Base-by-base conservation (phyloP, 257 asterid genomes). In the Agastache rugosa region DNA sequence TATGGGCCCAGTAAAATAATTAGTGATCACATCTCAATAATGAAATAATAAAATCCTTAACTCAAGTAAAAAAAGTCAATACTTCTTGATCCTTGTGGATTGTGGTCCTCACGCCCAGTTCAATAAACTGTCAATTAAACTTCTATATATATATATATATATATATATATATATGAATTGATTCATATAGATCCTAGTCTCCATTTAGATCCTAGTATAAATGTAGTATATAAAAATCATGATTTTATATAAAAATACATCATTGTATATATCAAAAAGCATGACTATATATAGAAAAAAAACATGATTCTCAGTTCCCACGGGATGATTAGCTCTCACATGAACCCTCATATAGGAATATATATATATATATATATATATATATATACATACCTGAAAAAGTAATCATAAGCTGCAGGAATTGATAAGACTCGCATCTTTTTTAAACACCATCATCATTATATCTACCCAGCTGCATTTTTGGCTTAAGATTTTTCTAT, bases 11-110 rank as follows among this genome's bases (percentile, higher is more conserved):
- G 12, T 20, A 9, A 31, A 67, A 73, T 61, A 73, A 68, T 64
- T 48, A 59, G 69, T 31, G 11, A 64, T 78, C 83, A 74, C 75
- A 70, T 74, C 83, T 41, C 78, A 53, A 81, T 81, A 65, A 81
- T 74, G 69, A 74, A 64, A 56, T 64, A 65, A 34, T 54, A 65
- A 62, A 70, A 74, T 60, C 78, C 82, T 76, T 72, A 75, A 67
- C 56, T 60, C 69, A 60, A 31, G 35, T 75, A 75, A 47, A 78
- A 75, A 53, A 64, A 66, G 71, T 67, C 69, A 23, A 23, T 23
- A 25, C 74, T 44, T 60, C 47, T 62, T 56, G 64, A 75, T 72
- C 39, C 72, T 10, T 62, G 77, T 75, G 79, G 79, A 69, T 10
- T 62, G 77, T 75, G 79, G 79, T 27, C 79, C 82, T 55, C 67